Evolutionary conservation across 495 filamentous ascomycete species (phyloP).

Genomic region (Lasiosphaeria ovina): DNA sequence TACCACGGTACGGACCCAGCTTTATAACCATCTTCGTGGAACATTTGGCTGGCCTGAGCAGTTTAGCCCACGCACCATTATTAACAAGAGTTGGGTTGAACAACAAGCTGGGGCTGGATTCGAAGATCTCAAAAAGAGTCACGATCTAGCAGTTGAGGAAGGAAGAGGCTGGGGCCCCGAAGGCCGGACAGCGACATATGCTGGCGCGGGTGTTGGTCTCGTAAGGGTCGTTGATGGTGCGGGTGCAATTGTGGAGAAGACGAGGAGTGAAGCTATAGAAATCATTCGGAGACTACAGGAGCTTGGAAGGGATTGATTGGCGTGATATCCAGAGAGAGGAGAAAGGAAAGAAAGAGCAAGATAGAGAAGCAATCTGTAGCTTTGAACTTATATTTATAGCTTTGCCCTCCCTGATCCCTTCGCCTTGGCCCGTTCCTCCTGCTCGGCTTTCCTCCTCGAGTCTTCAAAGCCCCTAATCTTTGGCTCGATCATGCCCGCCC

Average conservation of each 20-base stretch:
- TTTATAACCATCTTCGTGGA: conserved; percentile 71
- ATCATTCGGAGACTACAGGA: conserved; percentile 38
- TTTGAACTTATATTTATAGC: conserved; percentile 13
- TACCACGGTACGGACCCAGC: conserved; percentile 60
- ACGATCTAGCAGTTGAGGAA: conserved; percentile 52
- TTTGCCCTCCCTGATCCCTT: conserved; percentile 11
- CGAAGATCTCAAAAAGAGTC: conserved; percentile 57
- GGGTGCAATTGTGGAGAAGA: conserved; percentile 63
- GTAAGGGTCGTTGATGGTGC: conserved; percentile 66
- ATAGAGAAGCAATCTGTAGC: too few relatives aligned
- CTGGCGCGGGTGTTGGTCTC: conserved; percentile 58
- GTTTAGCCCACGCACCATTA: conserved; percentile 61
- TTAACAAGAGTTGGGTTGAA: conserved; percentile 62
- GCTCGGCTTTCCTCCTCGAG: conserved; percentile 30
- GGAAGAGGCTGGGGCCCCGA: conserved; percentile 58
- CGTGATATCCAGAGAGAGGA: background rate
- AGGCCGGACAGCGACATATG: conserved; percentile 71
- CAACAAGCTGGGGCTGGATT: conserved; percentile 52
- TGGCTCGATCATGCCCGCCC: conserved; percentile 29
- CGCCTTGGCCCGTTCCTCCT: conserved; percentile 8
- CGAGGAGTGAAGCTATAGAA: conserved; percentile 61
- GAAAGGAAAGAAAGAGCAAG: background rate
- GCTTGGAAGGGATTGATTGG: background rate
- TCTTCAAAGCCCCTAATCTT: conserved; percentile 32
- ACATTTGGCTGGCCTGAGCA: conserved; percentile 64